Evolutionary conservation across 805 yeast genomes (phyloP).

Genomic region (Kuraishia hungarica): DNA sequence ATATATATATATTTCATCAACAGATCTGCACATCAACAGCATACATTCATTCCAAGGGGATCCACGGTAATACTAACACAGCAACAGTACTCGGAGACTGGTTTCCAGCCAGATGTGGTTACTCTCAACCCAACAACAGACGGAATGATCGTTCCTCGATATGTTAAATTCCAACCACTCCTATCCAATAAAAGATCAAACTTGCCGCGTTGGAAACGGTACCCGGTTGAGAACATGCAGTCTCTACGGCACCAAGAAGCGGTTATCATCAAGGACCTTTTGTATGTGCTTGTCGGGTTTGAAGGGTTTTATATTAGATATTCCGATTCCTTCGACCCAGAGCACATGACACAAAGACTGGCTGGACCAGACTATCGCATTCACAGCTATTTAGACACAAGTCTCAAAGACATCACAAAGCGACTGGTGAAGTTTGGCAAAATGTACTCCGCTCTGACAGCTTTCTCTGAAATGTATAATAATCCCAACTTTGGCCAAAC

Average conservation of each 20-base stretch:
- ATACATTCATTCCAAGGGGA: too few species aligned
- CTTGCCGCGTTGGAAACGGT: neutral
- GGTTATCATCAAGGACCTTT: slow-evolving; percentile 58
- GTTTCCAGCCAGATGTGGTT: neutral
- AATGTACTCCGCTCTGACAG: slow-evolving; percentile 45
- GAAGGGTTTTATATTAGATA: slow-evolving; percentile 77
- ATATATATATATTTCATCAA: too few species aligned
- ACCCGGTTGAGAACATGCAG: neutral
- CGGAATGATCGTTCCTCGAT: neutral
- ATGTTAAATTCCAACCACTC: neutral
- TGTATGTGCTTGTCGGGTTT: slow-evolving; percentile 57
- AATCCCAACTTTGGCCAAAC: slow-evolving; percentile 55
- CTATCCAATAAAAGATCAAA: neutral
- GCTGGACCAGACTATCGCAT: slow-evolving; percentile 72
- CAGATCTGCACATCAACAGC: too few species aligned
- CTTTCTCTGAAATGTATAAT: slow-evolving; percentile 56
- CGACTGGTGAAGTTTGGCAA: slow-evolving; percentile 56
- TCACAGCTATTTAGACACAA: slow-evolving; percentile 63
- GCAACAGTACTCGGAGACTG: neutral
- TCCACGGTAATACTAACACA: too few species aligned
- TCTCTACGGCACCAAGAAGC: slow-evolving; percentile 55
- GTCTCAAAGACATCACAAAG: slow-evolving; percentile 62
- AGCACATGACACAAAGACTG: slow-evolving; percentile 28
- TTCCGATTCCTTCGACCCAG: slow-evolving; percentile 50
- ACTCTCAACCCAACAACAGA: neutral